Evolutionary conservation across 192 early-diverging fungal species (phyloP), one percentile per base, ranked within the genome.

Genomic region (Coemansia sp.): DNA sequence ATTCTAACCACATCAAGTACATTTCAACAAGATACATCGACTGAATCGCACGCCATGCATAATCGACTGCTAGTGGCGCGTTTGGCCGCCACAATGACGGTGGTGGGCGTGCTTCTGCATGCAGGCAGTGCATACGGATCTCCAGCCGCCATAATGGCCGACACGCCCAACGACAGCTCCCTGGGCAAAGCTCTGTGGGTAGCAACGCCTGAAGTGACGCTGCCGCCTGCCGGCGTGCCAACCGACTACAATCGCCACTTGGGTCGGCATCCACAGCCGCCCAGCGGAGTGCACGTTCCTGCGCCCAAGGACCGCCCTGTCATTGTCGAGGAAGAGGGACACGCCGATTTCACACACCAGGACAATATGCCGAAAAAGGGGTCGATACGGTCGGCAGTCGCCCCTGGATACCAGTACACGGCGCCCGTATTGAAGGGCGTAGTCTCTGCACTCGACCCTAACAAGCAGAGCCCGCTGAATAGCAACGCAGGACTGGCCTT

Each of bases 391-490:
- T 31, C 40, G 12, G 27, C 36, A 1, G 59, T 46, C 2, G 81
- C 76, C 5, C 74, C 74, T 1, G 76, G 73, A 24, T 78, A 69
- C 57, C 72, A 74, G 41, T 40, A 62, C 22, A 71, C 51, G 20
- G 63, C 66, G 44, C 64, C 76, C 0, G n/a, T 8, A 4, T 34
- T 84, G 7, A 27, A 75, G 31, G 82, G 76, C 22, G 70, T 84
- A 20, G 67, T 47, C 0, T 76, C 82, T 2, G 77, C 69, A 15
- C 57, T 84, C 22, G 74, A 84, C 54, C 54, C 73, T 4, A 72
- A 73, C 70, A 18, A 75, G 34, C 77, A 76, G 49, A 84, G 82
- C 63, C 67, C 77, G 1, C 55, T 84, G 29, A 63, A 84, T 55
- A 60, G 61, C 7, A 43, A 66, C 65, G 31, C 43, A 4, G 44